Conservation (phyloP, 306 rosid species). For the Myrica gale region DNA sequence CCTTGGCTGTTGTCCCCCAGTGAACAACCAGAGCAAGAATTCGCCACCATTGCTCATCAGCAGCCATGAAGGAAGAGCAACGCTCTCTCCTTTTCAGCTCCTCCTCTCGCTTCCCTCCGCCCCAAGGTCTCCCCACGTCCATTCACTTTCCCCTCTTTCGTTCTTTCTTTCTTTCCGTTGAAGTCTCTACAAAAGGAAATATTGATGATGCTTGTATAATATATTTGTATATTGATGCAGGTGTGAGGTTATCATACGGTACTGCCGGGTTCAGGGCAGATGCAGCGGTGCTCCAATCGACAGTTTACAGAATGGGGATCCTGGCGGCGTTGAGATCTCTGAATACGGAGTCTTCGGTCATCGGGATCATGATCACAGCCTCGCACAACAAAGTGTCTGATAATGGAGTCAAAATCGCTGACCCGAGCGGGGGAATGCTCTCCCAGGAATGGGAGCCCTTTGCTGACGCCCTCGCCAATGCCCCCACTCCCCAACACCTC, state of each 20-base stretch:
- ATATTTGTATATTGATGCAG: constrained; percentile 27
- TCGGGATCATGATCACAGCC: constrained; percentile 86
- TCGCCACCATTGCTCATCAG: not conserved
- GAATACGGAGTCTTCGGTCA: constrained; percentile 47
- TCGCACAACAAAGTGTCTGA: constrained; percentile 84
- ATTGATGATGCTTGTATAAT: not conserved
- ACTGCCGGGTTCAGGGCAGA: constrained; percentile 86
- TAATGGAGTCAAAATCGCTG: constrained; percentile 88
- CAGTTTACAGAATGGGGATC: constrained; percentile 68
- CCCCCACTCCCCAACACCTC: constrained; percentile 57
- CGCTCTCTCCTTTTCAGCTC: constrained; percentile 49
- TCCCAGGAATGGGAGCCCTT: constrained; percentile 93
- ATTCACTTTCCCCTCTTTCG: not conserved
- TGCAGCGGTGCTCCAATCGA: constrained; percentile 62
- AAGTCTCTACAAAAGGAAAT: not conserved
- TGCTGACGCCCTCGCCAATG: constrained; percentile 74
- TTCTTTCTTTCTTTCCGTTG: not conserved
- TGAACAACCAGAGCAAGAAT: not conserved
- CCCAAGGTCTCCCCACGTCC: constrained; percentile 41
- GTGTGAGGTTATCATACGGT: constrained; percentile 70
- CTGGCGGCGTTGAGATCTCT: constrained; percentile 77
- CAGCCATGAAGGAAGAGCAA: constrained; percentile 62
- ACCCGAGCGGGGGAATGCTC: constrained; percentile 81
- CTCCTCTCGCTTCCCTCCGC: constrained; percentile 56
- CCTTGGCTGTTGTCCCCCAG: too few species aligned